phyloP scores from a whole-genome alignment of 768 basidiomycete species.

The Psilocybe cyanescens region DNA sequence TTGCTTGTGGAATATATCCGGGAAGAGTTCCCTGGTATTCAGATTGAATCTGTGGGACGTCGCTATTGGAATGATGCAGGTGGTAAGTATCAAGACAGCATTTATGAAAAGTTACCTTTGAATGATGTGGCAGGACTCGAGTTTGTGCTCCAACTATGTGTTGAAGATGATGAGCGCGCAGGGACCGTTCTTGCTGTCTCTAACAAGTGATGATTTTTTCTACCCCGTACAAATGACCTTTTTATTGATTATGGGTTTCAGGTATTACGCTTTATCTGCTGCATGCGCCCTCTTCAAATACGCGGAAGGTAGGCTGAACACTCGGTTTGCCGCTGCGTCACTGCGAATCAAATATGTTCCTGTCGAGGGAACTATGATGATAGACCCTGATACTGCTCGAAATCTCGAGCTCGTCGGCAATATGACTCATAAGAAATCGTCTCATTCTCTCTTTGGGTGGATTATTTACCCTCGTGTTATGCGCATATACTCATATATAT shows the following conservation, averaged over 20 bases:
- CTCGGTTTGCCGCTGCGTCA: slow-evolving; percentile 69
- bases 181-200: slow-evolving; percentile 78
- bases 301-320: slow-evolving; percentile 70
- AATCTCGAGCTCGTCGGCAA: slow-evolving; percentile 92
- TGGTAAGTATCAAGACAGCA: slow-evolving; percentile 43
- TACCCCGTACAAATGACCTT: neutral
- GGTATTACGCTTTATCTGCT: slow-evolving; percentile 90
- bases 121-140: slow-evolving; percentile 63
- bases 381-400: slow-evolving; percentile 86
- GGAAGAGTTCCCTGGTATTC: slow-evolving; percentile 72
- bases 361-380: slow-evolving; percentile 92
- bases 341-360: slow-evolving; percentile 77
- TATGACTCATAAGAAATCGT: slow-evolving; percentile 63
- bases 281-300: slow-evolving; percentile 88
- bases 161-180: slow-evolving; percentile 82
- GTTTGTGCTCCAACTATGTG: slow-evolving; percentile 75
- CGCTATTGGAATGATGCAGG: slow-evolving; percentile 87
- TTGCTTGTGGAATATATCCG: slow-evolving; percentile 72
- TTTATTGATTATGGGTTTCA: slow-evolving; percentile 30
- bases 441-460: slow-evolving; percentile 83
- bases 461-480: slow-evolving; percentile 15
- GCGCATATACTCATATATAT: neutral
- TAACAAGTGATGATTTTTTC: slow-evolving; percentile 63
- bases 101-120: neutral
- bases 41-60: slow-evolving; percentile 72